Base-by-base conservation (phyloP, 768 basidiomycete genomes). In the Agrocybe chaxingu region DNA sequence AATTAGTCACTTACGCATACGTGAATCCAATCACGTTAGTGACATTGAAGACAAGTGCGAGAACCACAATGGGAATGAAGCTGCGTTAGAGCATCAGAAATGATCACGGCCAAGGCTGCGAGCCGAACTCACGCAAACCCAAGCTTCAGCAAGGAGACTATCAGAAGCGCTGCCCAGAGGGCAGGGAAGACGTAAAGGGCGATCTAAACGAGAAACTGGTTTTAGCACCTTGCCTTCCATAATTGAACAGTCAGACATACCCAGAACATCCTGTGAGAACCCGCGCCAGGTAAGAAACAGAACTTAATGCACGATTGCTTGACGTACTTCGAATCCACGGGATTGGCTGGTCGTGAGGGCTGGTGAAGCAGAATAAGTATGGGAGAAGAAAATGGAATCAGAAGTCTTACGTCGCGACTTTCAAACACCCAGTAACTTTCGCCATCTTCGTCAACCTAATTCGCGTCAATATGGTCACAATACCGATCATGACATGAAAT, bases 371-470 rank as follows among this genome's bases (percentile, higher is more conserved):
- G 8, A 52, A 43, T 43, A 18, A 56, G 51, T 46, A 40, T 18
- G 19, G 39, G 29, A 12, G 10, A 30, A 39, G 10, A 36, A 16
- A 13, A 11, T 45, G 8, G 37, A 24, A 8, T 31, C 30, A 24
- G 30, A 8, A 11, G 24, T 72, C 89, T 63, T 69, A 96, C 96
- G 68, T 98, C 95, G 62, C 95, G 81, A 61, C 89, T 89, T 70
- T 99, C 97, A 57, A 99, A 99, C 8, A 99, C 95, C 97, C 97
- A 99, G 59, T 87, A 95, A 67, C 78, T 80, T 67, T 96, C 91
- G 2, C 97, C 97, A 57, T 98, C 94, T 47, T 98, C 94, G 61
- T 98, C 94, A 10, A 98, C 93, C 85, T 89, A 52, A 34, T 39
- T 35, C 53, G 54, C 46, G 18, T 5, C 8, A 10, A n/a, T 31